Evolutionary conservation across 1,139 yeast genomes (phyloP), one percentile per base, ranked within the genome.

Genomic region (Pneumocystis murina): DNA sequence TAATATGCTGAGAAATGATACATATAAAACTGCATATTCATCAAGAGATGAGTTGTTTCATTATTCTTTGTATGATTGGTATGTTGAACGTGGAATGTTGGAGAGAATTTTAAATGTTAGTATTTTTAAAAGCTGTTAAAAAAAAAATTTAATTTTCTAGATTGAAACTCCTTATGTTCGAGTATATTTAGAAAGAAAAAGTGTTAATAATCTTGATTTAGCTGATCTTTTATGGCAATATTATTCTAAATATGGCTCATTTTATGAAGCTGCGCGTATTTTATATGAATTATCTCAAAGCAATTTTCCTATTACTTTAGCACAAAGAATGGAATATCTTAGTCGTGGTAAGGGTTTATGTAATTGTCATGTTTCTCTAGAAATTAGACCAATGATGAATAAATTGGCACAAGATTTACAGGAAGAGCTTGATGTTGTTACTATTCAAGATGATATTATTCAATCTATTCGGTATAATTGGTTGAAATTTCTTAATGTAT

Each of bases 281-380:
- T 79, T 94, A 65, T 86, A 85, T 70, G 79, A 83, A 8, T 76
- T 92, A 67, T 86, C 97, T 0, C 78, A 83, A 30, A 84, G 95
- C 36, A 86, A 85, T 63, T 90, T 90, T 73, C 80, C 81, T 16
- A 78, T 92, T 64, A 76, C 80, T 57, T 79, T 92, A 67, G 79
- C 81, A 57, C 86, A 86, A 70, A 81, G 98, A 73, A 85, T 92
- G 62, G 97, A 91, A 73, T 90, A 82, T 71, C 79, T 92, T 66
- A 87, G 97, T 0, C 82, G 97, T 68, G 97, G 97, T 0, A 87
- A 86, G 72, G 96, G 96, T 2, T 91, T 88, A 76, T 87, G 96
- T 72, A 87, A 87, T 71, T 86, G 95, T 73, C 84, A 83, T 39
- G 84, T 92, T 68, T 86, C 94, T 30, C 90, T 94, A 40, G 83